phyloP scores from a whole-genome alignment of 768 basidiomycete genomes.

The Kwoniella shandongensis region DNA sequence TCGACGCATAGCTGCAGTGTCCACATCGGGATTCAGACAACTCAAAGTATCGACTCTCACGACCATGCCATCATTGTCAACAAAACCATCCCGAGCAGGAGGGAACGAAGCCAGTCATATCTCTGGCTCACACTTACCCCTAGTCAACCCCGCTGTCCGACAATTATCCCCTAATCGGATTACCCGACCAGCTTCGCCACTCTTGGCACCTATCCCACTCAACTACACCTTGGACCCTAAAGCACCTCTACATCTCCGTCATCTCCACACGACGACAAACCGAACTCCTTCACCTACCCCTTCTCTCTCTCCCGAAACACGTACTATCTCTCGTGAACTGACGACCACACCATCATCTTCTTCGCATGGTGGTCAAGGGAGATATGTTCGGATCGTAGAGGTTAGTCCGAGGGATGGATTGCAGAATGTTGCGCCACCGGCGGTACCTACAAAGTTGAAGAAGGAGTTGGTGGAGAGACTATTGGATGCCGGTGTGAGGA shows the following conservation, averaged over 20 bases:
- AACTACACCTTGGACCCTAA: not conserved
- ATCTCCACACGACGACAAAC: not conserved
- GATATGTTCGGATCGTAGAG: slow-evolving; percentile 66
- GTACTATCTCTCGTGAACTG: slow-evolving; percentile 17
- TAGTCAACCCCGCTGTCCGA: no score
- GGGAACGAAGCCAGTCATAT: no score
- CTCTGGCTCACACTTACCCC: no score
- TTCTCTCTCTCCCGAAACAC: not conserved
- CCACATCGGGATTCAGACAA: no score
- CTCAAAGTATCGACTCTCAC: no score
- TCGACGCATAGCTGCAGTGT: no score
- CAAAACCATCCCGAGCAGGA: no score
- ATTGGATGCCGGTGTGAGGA: slow-evolving; percentile 64
- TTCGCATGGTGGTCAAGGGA: slow-evolving; percentile 2
- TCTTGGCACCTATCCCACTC: not conserved
- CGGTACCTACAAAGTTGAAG: slow-evolving; percentile 72
- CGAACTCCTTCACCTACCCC: not conserved
- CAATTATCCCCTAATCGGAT: no score
- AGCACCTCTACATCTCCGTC: not conserved
- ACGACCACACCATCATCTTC: slow-evolving; percentile 4
- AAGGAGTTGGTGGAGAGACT: slow-evolving; percentile 77
- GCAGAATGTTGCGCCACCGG: slow-evolving; percentile 73
- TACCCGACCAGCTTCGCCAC: not conserved
- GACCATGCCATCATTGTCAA: no score
- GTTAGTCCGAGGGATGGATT: slow-evolving; percentile 89